phyloP scores from a whole-genome alignment of 23 red algal genomes.

The Gracilariopsis chorda region DNA sequence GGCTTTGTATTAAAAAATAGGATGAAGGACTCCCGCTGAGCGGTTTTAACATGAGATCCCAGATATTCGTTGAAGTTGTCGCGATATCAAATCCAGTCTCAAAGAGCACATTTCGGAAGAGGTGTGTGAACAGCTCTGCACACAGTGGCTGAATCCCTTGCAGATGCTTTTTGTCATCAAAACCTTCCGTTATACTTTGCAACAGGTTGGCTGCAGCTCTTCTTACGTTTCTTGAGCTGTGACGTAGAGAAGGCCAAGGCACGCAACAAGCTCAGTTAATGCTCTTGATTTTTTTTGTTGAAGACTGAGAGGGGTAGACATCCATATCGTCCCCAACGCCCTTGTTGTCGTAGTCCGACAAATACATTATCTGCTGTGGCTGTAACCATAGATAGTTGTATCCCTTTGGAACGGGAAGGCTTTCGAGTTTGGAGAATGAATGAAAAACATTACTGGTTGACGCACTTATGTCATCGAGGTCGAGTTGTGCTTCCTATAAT shows the following conservation, averaged over 20 bases:
- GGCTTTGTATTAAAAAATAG: background rate
- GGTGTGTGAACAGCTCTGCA: background rate
- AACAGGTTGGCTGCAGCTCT: slow-evolving; percentile 43
- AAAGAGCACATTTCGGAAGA: slow-evolving; percentile 20
- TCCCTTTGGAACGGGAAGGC: background rate
- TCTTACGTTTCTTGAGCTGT: slow-evolving; percentile 29
- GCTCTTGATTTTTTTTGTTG: no score
- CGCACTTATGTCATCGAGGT: slow-evolving; percentile 77
- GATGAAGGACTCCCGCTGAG: background rate
- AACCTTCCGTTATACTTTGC: background rate
- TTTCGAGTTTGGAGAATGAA: slow-evolving; percentile 22
- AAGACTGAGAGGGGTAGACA: background rate
- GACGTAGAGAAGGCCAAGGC: slow-evolving; percentile 48
- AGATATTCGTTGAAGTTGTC: background rate
- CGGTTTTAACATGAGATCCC: background rate
- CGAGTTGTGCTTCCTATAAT: slow-evolving; percentile 43
- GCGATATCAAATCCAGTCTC: background rate
- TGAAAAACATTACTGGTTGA: slow-evolving; percentile 53
- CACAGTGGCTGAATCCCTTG: background rate
- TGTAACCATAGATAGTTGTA: slow-evolving; percentile 27
- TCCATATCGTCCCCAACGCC: background rate
- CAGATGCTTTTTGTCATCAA: background rate
- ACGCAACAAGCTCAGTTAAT: slow-evolving; percentile 9
- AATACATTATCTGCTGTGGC: background rate
- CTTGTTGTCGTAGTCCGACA: background rate